phyloP scores from a whole-genome alignment of 1,284 basidiomycete genomes.

The Ustilago nuda region DNA sequence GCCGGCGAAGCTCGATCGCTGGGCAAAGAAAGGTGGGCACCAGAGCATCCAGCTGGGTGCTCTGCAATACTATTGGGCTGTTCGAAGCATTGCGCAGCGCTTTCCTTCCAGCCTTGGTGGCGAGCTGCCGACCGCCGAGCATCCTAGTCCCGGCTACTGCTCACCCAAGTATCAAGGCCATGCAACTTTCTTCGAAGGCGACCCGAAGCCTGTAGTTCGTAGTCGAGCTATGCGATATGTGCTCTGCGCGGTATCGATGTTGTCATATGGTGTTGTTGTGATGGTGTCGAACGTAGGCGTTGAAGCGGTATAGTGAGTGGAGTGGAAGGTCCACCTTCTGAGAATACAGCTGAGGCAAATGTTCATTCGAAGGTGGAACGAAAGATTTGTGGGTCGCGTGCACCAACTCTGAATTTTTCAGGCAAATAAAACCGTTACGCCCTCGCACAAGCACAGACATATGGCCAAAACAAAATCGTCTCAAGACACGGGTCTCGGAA shows the following conservation, averaged over 20 bases:
- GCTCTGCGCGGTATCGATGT: too few relatives aligned
- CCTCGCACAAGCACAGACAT: not conserved
- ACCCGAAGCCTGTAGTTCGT: not conserved
- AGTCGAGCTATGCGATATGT: not conserved
- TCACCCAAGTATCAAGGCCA: constrained; percentile 13
- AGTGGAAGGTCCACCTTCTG: not conserved
- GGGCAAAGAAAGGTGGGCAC: constrained; percentile 33
- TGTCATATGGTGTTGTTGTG: too few relatives aligned
- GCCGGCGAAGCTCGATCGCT: constrained; percentile 6
- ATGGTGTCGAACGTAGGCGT: not conserved
- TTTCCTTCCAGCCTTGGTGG: constrained; percentile 15
- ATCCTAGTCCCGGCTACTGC: constrained; percentile 37
- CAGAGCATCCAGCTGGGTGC: constrained; percentile 5
- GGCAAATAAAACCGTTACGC: not conserved
- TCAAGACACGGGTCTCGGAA: constrained; percentile 20
- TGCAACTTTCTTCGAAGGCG: constrained; percentile 12
- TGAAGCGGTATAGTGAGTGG: not conserved
- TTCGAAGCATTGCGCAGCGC: constrained; percentile 5
- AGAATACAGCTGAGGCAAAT: constrained; percentile 24
- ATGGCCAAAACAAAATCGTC: not conserved
- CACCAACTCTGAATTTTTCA: constrained; percentile 14
- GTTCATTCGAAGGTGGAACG: not conserved
- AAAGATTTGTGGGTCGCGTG: constrained; percentile 33
- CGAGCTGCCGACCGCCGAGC: constrained; percentile 32
- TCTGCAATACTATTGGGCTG: not conserved